Evolutionary conservation across 176 grass and related monocot genomes (phyloP).

Genomic region (Puya raimondii): DNA sequence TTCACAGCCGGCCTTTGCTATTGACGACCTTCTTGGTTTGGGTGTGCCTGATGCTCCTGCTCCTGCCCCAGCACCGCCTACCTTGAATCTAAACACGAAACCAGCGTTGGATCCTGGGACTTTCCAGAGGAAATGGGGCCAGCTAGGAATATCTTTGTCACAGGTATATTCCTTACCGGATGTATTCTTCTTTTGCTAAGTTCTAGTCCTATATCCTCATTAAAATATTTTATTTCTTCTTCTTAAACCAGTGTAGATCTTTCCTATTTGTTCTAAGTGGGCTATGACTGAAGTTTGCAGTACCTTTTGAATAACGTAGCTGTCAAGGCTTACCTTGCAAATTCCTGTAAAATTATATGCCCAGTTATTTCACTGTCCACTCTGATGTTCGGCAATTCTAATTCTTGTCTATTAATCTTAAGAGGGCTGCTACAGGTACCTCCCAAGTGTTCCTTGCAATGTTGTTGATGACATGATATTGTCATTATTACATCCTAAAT

Average conservation of each 20-base stretch:
- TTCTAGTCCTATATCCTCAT: too few species aligned
- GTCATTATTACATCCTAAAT: too few species aligned
- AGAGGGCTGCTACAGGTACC: too few species aligned
- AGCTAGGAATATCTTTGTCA: conserved; percentile 58
- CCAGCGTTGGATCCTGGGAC: conserved; percentile 76
- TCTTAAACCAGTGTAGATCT: too few species aligned
- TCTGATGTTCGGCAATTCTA: background rate
- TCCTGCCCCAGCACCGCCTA: conserved; percentile 26
- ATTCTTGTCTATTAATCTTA: background rate
- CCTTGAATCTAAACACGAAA: conserved; percentile 66
- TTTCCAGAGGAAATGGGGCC: conserved; percentile 96
- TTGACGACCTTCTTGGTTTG: conserved; percentile 93
- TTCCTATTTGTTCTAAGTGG: too few species aligned
- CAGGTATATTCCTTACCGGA: conserved; percentile 47
- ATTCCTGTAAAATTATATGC: background rate
- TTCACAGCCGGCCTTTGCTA: conserved; percentile 44
- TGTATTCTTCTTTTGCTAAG: background rate
- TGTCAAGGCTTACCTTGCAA: too few species aligned
- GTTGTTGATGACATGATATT: too few species aligned
- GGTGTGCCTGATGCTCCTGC: conserved; percentile 33
- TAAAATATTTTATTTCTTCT: too few species aligned
- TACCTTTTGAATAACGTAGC: too few species aligned
- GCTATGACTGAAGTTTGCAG: too few species aligned
- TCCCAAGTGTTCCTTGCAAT: too few species aligned
- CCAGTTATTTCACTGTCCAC: background rate